Evolutionary conservation across 2,329 filamentous ascomycete genomes (phyloP), one percentile per base, ranked within the genome.

Genomic region (Exophiala viscosa): DNA sequence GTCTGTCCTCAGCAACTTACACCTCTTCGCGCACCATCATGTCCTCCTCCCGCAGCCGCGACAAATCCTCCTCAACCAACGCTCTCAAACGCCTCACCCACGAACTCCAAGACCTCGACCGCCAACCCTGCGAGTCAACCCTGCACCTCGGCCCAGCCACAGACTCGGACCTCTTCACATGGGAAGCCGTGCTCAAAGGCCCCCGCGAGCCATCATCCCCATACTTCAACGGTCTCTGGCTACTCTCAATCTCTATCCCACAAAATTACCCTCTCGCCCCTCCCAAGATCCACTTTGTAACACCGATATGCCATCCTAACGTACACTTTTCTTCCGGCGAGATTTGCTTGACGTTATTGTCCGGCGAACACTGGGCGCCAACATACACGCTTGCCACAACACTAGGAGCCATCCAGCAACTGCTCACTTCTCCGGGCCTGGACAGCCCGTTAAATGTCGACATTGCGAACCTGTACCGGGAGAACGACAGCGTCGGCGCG

Each of bases 271-370:
- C 93, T 2, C 78, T 87, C 52, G 72, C 80, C 1, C 86, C 93
- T 1, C 93, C 93, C 1, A 79, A 76, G 36, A 85, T 99, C 60
- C 77, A 73, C 52, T 99, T 99, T 74, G 74, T 78, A n/a, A 99
- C 90, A 33, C 83, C 84, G 57, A 83, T 95, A 60, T 87, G 89
- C 64, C 90, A 96, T 74, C 85, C 91, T 43, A 96, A 96, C 71
- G 83, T 87, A 41, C 74, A 80, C 57, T 83, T 83, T 67, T 74
- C 76, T 35, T 90, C 83, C 2, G 93, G 93, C 62, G 91, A 96
- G 72, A 93, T 99, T 66, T 99, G 93, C 70, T 82, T 97, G 23
- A 93, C 96, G 67, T 79, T 97, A 57, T 78, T 99, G 45, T 83
- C 81, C 55, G 76, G 74, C 0, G 72, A 76, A 66, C 80, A 85